Conservation (phyloP, 345 rosid species). For the Pelargonium nanum region DNA sequence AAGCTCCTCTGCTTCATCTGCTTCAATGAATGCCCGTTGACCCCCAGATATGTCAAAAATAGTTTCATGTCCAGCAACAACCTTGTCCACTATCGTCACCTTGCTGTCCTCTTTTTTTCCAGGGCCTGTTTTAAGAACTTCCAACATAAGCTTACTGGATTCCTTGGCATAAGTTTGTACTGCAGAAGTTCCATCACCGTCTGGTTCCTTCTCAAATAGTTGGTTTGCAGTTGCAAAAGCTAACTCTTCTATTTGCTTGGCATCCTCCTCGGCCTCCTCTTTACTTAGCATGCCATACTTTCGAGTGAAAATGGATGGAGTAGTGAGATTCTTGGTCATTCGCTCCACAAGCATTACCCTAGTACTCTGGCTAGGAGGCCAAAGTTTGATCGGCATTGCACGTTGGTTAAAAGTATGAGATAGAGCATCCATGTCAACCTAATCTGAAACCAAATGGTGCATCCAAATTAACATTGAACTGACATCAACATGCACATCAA, state of each 20-base stretch:
- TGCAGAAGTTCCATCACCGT: constrained; percentile 84
- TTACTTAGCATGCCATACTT: constrained; percentile 56
- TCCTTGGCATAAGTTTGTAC: constrained; percentile 87
- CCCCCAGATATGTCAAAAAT: constrained; percentile 76
- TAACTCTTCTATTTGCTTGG: constrained; percentile 56
- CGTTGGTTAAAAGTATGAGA: constrained; percentile 26
- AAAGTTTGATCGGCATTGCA: constrained; percentile 54
- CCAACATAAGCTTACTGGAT: constrained; percentile 71
- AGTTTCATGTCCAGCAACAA: constrained; percentile 15
- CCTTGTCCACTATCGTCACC: constrained; percentile 12
- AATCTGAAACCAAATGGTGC: constrained; percentile 24
- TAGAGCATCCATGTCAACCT: constrained; percentile 39
- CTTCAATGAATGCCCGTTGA: constrained; percentile 64
- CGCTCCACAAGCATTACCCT: constrained; percentile 67
- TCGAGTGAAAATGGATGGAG: constrained; percentile 65
- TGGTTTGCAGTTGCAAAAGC: constrained; percentile 60
- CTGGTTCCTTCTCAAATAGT: constrained; percentile 69
- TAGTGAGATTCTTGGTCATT: constrained; percentile 61
- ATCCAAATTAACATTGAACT: neutral
- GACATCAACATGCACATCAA: neutral
- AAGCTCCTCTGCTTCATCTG: constrained; percentile 56
- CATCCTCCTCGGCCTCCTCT: constrained; percentile 69
- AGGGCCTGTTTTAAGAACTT: constrained; percentile 74
- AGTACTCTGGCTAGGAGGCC: constrained; percentile 84
- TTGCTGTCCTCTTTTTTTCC: constrained; percentile 26